Conservation (phyloP, 768 basidiomycete genomes). For the Mycena haematopus region DNA sequence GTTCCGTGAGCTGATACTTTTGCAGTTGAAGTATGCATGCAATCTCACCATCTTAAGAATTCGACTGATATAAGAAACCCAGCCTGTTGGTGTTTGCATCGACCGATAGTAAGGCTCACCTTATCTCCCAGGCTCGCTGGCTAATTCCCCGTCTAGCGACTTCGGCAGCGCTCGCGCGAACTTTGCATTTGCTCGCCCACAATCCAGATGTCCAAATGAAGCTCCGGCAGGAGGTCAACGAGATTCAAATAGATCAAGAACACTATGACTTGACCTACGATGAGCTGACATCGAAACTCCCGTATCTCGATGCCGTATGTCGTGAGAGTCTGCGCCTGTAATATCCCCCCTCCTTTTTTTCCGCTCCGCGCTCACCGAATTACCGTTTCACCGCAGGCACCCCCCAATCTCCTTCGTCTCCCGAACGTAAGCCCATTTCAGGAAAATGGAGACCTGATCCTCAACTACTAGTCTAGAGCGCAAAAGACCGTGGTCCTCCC, state of each 20-base stretch:
- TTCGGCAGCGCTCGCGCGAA: slow-evolving; percentile 38
- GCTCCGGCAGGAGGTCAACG: slow-evolving; percentile 38
- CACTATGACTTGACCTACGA: slow-evolving; percentile 33
- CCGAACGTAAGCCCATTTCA: slow-evolving; percentile 39
- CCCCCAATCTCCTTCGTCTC: slow-evolving; percentile 30
- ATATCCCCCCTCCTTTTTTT: not conserved
- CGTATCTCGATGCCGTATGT: slow-evolving; percentile 42
- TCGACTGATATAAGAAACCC: not conserved
- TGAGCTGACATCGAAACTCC: slow-evolving; percentile 34
- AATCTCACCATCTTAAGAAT: not conserved
- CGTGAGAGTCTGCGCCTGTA: slow-evolving; percentile 43
- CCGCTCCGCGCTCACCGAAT: too few relatives aligned
- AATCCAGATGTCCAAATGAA: slow-evolving; percentile 41
- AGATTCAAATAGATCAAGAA: slow-evolving; percentile 23
- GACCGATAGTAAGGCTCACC: slow-evolving; percentile 38
- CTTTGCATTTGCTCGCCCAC: slow-evolving; percentile 36
- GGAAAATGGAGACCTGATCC: too few relatives aligned
- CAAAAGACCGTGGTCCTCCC: slow-evolving; percentile 41
- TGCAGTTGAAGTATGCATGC: slow-evolving; percentile 29
- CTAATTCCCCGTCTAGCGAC: slow-evolving; percentile 29
- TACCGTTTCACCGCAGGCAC: slow-evolving; percentile 12
- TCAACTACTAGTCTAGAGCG: too few relatives aligned
- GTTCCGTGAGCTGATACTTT: not conserved
- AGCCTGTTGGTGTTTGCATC: slow-evolving; percentile 43
- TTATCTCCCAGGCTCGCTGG: too few relatives aligned